Base-by-base conservation (phyloP, 768 basidiomycete genomes). In the Russula virescens region DNA sequence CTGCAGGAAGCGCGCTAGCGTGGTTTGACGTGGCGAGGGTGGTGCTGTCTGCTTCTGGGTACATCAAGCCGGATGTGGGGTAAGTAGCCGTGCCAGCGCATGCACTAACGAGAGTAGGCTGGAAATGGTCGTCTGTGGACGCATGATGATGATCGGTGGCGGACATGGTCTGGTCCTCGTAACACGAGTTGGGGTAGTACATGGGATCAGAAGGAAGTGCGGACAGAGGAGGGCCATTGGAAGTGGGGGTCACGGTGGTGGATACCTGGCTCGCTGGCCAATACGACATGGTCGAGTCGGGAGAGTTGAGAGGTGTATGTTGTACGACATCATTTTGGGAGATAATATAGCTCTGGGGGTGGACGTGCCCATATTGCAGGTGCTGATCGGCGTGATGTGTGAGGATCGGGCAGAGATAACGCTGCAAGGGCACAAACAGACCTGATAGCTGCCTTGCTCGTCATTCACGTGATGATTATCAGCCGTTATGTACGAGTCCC, bases 211-310 rank as follows among this genome's bases (percentile, higher is more conserved):
- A 14, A 3, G 58, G 19, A 60, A 28, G 53, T 18, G 45, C 38
- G 28, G 51, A 40, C 11, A 45, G 11, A 54, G 46, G 13, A 26
- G n/a, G 23, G 1, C 25, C 40, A 21, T 16, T 26, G 40, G 53
- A 11, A 8, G 31, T 8, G 31, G 31, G 3, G 31, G 31, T 31
- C 31, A 31, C 8, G 13, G 46, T n/a, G 21, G 45, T 19, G 21
- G 55, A 49, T 25, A 26, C 48, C 61, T 57, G 61, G 47, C 43
- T 38, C 47, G 51, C 13, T 5, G 40, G 42, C 63, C 63, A 64
- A 40, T 60, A 60, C n/a, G 53, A 28, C 46, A 55, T 26, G 8
- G 31, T 11, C 8, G 34, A 18, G 23, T 60, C 58, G 5, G 58
- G 28, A 49, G 53, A 21, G 47, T 6, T 10, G 34, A 60, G 47